Conservation (phyloP, 2,329 filamentous ascomycete genomes). For the Lasiodiplodia hormozganensis region DNA sequence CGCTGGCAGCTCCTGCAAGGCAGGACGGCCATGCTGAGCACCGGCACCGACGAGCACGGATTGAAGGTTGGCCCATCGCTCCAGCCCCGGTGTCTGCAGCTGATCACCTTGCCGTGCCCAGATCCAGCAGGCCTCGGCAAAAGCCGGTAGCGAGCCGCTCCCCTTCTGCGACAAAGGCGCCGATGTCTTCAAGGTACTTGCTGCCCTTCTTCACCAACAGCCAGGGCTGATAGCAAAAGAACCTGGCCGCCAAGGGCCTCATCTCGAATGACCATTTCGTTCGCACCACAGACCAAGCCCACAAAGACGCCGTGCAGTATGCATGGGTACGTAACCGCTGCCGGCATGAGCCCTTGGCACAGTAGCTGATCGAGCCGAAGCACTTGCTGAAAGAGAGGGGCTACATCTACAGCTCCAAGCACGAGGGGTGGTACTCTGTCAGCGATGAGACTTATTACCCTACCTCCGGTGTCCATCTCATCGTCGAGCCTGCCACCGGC, state of each 20-base stretch:
- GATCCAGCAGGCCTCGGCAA: slow-evolving; percentile 76
- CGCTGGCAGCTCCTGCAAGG: slow-evolving; percentile 85
- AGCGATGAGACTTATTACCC: slow-evolving; percentile 98
- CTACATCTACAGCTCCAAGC: slow-evolving; percentile 82
- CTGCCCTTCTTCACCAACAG: too few species aligned
- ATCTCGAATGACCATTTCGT: slow-evolving; percentile 87
- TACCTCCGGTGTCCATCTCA: slow-evolving; percentile 73
- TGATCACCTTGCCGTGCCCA: slow-evolving; percentile 56
- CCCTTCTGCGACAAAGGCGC: slow-evolving; percentile 89
- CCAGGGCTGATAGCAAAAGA: slow-evolving; percentile 41
- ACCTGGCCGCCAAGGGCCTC: slow-evolving; percentile 72
- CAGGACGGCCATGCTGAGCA: slow-evolving; percentile 75
- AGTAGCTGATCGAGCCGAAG: slow-evolving; percentile 41
- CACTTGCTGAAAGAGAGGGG: slow-evolving; percentile 75
- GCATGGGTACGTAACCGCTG: slow-evolving; percentile 70
- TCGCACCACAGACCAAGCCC: slow-evolving; percentile 83
- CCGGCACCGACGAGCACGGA: slow-evolving; percentile 96
- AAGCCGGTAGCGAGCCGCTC: slow-evolving; percentile 74
- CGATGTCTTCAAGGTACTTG: slow-evolving; percentile 70
- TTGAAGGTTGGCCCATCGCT: slow-evolving; percentile 68
- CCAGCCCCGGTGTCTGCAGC: neutral
- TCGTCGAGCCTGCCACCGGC: slow-evolving; percentile 80
- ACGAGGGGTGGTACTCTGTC: slow-evolving; percentile 96
- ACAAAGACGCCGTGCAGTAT: slow-evolving; percentile 84
- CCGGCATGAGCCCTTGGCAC: neutral